A percentile compares a stretch with the other conserved stretches of the same genome.
Conservation (phyloP, 2,329 filamentous ascomycete genomes). For the Penicillium sp. region DNA sequence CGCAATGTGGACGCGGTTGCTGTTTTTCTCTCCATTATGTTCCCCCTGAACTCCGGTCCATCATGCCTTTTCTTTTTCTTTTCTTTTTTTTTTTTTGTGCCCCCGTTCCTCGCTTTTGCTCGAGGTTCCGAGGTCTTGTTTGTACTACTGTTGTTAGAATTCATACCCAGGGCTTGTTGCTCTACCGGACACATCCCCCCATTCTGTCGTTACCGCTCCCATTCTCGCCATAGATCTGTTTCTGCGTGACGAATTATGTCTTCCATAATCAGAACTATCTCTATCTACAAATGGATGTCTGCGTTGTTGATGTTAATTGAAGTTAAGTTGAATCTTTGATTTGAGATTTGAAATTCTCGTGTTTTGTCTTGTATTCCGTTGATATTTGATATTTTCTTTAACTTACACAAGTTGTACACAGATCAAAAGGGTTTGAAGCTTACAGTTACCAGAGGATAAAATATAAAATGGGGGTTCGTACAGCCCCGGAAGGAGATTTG, state of each 20-base stretch:
- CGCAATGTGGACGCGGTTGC: background rate
- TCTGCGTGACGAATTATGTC: slow-evolving; percentile 11
- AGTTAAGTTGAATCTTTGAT: background rate
- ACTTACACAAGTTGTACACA: background rate
- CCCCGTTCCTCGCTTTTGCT: background rate
- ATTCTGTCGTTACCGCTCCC: slow-evolving; percentile 8
- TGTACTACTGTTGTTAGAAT: slow-evolving; percentile 17
- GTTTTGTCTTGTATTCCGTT: background rate
- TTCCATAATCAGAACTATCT: slow-evolving; percentile 10
- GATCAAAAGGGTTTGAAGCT: background rate
- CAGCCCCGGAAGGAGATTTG: background rate
- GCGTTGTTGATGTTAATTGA: slow-evolving; percentile 3
- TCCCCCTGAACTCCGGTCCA: background rate
- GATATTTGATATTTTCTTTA: background rate
- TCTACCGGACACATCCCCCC: background rate
- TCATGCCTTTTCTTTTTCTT: background rate
- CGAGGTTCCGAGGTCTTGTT: background rate
- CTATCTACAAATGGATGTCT: slow-evolving; percentile 1
- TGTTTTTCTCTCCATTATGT: background rate
- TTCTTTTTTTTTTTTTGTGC: background rate
- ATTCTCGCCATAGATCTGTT: slow-evolving; percentile 3
- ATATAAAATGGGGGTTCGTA: background rate
- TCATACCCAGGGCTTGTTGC: slow-evolving; percentile 12
- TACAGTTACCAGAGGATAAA: background rate
- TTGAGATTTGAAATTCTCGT: background rate